Evolutionary conservation across 768 basidiomycete species (phyloP).

Genomic region (Clathrus columnatus): DNA sequence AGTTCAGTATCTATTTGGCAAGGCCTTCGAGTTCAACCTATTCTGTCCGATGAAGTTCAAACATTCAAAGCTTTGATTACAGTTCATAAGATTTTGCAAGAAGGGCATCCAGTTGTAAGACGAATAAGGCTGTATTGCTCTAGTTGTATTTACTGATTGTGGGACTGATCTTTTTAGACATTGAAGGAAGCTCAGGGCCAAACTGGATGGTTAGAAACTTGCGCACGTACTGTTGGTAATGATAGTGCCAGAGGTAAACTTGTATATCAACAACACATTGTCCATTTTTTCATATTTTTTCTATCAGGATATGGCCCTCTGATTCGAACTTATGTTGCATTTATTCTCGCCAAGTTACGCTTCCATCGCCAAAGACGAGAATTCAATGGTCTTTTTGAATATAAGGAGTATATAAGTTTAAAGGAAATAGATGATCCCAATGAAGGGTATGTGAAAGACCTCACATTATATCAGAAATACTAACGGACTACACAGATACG

Average conservation of each 20-base stretch:
- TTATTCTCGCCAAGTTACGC: slow-evolving; percentile 91
- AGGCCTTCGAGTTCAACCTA: slow-evolving; percentile 91
- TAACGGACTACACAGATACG: slow-evolving; percentile 53
- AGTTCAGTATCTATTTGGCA: slow-evolving; percentile 98
- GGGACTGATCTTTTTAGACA: slow-evolving; percentile 43
- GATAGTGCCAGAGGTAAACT: slow-evolving; percentile 68
- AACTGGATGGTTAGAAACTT: slow-evolving; percentile 97
- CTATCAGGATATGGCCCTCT: slow-evolving; percentile 77
- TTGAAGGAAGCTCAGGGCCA: slow-evolving; percentile 96
- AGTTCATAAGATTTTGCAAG: slow-evolving; percentile 96
- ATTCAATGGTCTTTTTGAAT: slow-evolving; percentile 98
- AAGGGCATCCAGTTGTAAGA: slow-evolving; percentile 90
- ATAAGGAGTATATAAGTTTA: slow-evolving; percentile 95
- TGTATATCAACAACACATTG: neutral
- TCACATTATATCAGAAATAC: slow-evolving; percentile 7
- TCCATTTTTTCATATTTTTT: slow-evolving; percentile 1
- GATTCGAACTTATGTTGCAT: slow-evolving; percentile 93
- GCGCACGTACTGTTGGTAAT: slow-evolving; percentile 75
- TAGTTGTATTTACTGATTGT: slow-evolving; percentile 9
- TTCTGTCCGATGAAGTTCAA: slow-evolving; percentile 93
- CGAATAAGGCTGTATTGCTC: too few relatives aligned
- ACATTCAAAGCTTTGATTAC: slow-evolving; percentile 98
- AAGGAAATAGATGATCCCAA: slow-evolving; percentile 99
- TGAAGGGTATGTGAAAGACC: slow-evolving; percentile 65
- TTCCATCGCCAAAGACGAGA: slow-evolving; percentile 95